These are phyloP conservation scores for Begonia fuchsioides DNA, from an alignment of 306 rosid species.

Conservation along the genomic window DNA sequence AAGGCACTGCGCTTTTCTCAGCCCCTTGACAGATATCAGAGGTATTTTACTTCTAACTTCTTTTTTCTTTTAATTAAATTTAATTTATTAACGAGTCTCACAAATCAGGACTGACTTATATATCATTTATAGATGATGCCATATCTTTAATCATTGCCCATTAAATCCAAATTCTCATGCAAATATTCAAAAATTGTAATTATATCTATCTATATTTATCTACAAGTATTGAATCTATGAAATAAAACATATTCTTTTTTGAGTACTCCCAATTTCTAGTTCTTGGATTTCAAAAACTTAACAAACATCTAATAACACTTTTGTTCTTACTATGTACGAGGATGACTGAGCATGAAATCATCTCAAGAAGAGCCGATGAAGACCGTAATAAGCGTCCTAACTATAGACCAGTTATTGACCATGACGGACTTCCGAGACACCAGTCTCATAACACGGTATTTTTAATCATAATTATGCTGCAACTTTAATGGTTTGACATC, in stretches of 20 bases:
- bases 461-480: not conserved
- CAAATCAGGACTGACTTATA: too few species aligned
- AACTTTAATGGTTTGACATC: not conserved
- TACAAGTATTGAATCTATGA: too few species aligned
- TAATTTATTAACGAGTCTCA: too few species aligned
- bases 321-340: conserved; percentile 14
- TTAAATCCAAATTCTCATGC: too few species aligned
- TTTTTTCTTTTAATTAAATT: not conserved
- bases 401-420: conserved; percentile 71
- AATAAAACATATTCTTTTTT: too few species aligned
- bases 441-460: conserved; percentile 39
- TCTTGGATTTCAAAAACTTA: too few species aligned
- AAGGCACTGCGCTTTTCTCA: conserved; percentile 35
- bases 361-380: conserved; percentile 49
- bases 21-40: conserved; percentile 34
- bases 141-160: too few species aligned
- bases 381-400: conserved; percentile 42
- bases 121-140: too few species aligned
- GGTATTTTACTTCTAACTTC: conserved; percentile 17
- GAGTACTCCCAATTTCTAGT: too few species aligned
- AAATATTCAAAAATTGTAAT: too few species aligned
- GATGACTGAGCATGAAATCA: conserved; percentile 42
- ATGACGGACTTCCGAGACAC: conserved; percentile 60
- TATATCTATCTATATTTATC: too few species aligned
- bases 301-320: not conserved